phyloP scores from a whole-genome alignment of 208 protist species.

The Spongospora subterranea region DNA sequence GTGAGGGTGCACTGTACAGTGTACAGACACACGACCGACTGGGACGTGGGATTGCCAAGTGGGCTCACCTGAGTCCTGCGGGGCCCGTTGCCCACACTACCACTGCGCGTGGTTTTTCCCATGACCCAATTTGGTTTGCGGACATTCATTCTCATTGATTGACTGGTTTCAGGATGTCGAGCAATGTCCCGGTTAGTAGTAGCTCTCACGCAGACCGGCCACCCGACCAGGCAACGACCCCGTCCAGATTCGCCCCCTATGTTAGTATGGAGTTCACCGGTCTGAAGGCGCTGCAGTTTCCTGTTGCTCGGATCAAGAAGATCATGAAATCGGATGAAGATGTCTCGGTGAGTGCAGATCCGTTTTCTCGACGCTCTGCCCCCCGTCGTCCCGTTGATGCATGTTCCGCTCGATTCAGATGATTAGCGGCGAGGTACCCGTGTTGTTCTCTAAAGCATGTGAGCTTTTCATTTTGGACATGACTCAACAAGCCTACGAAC shows the following conservation, averaged over 20 bases:
- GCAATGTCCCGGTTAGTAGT: too few relatives aligned
- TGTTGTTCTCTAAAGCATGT: slow-evolving; percentile 65
- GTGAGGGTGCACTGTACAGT: too few relatives aligned
- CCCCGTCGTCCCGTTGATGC: background rate
- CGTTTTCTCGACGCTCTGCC: background rate
- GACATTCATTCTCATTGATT: too few relatives aligned
- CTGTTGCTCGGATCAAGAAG: slow-evolving; percentile 64
- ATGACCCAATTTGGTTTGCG: too few relatives aligned
- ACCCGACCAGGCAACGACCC: background rate
- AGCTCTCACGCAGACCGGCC: background rate
- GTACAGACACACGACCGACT: too few relatives aligned
- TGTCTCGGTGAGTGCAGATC: slow-evolving; percentile 55
- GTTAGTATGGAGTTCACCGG: slow-evolving; percentile 41
- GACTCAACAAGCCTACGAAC: slow-evolving; percentile 53
- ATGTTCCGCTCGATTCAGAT: slow-evolving; percentile 39
- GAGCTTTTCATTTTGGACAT: slow-evolving; percentile 65
- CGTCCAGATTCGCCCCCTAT: background rate
- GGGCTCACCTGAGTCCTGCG: too few relatives aligned
- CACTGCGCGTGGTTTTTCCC: too few relatives aligned
- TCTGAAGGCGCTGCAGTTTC: slow-evolving; percentile 56
- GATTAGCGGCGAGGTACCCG: slow-evolving; percentile 63
- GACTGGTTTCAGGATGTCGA: too few relatives aligned
- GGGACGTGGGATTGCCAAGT: too few relatives aligned
- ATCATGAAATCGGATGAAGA: slow-evolving; percentile 66
- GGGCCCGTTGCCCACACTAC: too few relatives aligned